phyloP scores from a whole-genome alignment of 768 basidiomycete species.

The Lactifluus volemus region DNA sequence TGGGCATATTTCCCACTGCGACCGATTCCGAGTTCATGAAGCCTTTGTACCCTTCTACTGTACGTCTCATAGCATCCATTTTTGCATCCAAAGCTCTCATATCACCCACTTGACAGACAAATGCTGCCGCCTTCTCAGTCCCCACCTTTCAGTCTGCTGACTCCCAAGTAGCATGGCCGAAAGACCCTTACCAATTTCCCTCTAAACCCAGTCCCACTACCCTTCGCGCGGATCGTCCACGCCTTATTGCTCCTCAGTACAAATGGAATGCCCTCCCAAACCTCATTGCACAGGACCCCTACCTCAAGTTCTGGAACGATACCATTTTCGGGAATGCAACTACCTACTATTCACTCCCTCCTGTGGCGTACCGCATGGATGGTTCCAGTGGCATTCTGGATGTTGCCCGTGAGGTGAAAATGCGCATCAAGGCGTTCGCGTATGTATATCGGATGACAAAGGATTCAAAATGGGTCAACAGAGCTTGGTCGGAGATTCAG shows the following conservation, averaged over 20 bases:
- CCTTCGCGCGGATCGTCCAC: slow-evolving; percentile 74
- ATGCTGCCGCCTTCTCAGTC: slow-evolving; percentile 55
- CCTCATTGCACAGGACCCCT: slow-evolving; percentile 76
- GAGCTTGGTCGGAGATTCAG: slow-evolving; percentile 74
- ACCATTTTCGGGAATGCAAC: slow-evolving; percentile 89
- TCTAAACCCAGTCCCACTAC: slow-evolving; percentile 48
- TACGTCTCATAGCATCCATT: slow-evolving; percentile 33
- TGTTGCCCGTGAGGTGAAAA: slow-evolving; percentile 79
- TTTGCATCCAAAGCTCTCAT: not conserved
- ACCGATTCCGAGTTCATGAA: slow-evolving; percentile 74
- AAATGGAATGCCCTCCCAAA: slow-evolving; percentile 79
- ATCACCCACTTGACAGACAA: slow-evolving; percentile 43
- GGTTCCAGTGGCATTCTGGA: slow-evolving; percentile 89
- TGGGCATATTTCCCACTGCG: slow-evolving; percentile 64
- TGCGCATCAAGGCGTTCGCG: slow-evolving; percentile 84
- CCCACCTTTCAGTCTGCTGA: slow-evolving; percentile 65
- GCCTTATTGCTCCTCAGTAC: slow-evolving; percentile 84
- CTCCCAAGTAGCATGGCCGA: slow-evolving; percentile 59
- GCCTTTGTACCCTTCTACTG: slow-evolving; percentile 84
- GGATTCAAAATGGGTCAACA: slow-evolving; percentile 85
- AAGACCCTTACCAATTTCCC: slow-evolving; percentile 61
- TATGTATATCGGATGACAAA: slow-evolving; percentile 90
- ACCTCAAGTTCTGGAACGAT: slow-evolving; percentile 81
- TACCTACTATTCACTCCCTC: slow-evolving; percentile 50
- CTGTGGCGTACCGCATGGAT: slow-evolving; percentile 67